Conservation (phyloP, 805 yeast genomes). For the Candida tibetensis region DNA sequence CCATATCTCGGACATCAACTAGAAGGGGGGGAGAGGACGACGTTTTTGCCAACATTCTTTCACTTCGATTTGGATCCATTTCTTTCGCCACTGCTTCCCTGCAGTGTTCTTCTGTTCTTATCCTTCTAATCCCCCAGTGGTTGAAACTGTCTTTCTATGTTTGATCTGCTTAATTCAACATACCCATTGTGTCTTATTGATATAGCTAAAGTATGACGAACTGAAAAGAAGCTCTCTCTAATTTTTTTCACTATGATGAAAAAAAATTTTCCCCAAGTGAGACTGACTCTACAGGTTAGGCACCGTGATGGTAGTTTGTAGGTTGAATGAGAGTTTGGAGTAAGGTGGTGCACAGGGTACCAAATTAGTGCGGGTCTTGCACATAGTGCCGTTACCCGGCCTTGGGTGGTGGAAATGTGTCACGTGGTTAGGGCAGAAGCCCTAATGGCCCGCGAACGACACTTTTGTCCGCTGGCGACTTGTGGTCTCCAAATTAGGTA, state of each 20-base stretch:
- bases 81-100: too few relatives aligned
- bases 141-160: neutral
- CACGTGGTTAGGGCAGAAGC: conserved; percentile 1
- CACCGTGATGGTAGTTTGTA: too few relatives aligned
- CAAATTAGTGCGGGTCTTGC: too few relatives aligned
- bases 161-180: conserved; percentile 10
- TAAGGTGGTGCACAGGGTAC: too few relatives aligned
- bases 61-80: neutral
- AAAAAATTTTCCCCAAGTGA: conserved; percentile 7
- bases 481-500: too few relatives aligned
- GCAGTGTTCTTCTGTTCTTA: neutral
- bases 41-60: neutral
- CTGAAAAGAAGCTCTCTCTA: conserved; percentile 6
- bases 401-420: neutral
- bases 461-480: too few relatives aligned
- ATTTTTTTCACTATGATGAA: conserved; percentile 4
- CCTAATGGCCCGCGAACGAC: too few relatives aligned
- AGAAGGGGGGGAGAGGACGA: too few relatives aligned
- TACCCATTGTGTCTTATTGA: conserved; percentile 25
- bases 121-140: conserved; percentile 1
- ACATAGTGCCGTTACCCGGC: too few relatives aligned
- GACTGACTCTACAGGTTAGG: neutral
- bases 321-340: too few relatives aligned
- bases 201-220: conserved; percentile 4
- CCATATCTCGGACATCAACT: too few relatives aligned